These are phyloP conservation scores for Pulveroboletus frians DNA, from an alignment of 768 basidiomycete species.

Conservation along the genomic window DNA sequence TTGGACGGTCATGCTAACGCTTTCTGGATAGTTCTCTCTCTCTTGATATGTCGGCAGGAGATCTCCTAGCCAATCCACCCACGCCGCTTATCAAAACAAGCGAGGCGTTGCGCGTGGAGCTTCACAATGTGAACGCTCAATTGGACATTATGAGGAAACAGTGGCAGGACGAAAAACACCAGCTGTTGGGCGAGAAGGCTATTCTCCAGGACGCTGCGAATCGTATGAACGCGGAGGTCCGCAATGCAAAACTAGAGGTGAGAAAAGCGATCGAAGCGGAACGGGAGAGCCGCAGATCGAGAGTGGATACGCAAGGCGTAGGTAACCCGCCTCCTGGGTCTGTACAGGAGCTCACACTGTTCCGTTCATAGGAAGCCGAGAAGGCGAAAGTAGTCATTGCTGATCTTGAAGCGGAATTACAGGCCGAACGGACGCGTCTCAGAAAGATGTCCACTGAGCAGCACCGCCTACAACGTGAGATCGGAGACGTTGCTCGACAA, in stretches of 20 bases:
- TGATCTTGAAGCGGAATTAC: conserved; percentile 69
- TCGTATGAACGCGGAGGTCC: conserved; percentile 59
- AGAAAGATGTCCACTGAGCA: conserved; percentile 62
- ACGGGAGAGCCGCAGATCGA: conserved; percentile 44
- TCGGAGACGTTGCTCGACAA: conserved; percentile 56
- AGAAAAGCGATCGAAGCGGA: conserved; percentile 50
- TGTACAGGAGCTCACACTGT: neutral
- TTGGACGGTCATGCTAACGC: conserved; percentile 6
- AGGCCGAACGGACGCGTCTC: conserved; percentile 62
- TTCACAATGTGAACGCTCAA: conserved; percentile 58
- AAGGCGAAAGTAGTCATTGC: conserved; percentile 58
- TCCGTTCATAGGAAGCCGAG: conserved; percentile 56
- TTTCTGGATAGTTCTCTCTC: conserved; percentile 38
- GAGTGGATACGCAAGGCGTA: conserved; percentile 52
- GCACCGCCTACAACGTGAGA: conserved; percentile 56
- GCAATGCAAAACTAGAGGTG: conserved; percentile 51
- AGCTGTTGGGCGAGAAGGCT: conserved; percentile 64
- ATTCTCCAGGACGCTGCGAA: conserved; percentile 67
- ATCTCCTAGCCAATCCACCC: conserved; percentile 52
- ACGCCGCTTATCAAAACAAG: conserved; percentile 65
- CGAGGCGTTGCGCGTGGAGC: conserved; percentile 55
- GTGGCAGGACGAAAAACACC: conserved; percentile 65
- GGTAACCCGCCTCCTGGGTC: conserved; percentile 10
- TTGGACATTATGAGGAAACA: conserved; percentile 58
- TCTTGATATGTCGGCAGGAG: conserved; percentile 44